Percentiles rank a stretch among this genome's conserved stretches.
Conservation (phyloP, 129 eudicot genomes). For the Pittosporum tobira region DNA sequence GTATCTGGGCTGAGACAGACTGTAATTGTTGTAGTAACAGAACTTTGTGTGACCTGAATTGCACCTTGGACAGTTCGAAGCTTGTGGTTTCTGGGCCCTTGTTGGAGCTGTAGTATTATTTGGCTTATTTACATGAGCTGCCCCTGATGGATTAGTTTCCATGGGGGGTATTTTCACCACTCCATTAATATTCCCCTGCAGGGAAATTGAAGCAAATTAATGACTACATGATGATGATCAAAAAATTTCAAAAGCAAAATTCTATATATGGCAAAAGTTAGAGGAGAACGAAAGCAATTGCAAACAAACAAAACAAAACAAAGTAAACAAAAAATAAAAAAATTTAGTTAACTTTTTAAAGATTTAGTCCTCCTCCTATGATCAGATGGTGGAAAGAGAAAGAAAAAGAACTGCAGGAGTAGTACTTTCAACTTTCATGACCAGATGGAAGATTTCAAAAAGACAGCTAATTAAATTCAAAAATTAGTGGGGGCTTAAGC, state of each 20-base stretch:
- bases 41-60: conserved; percentile 67
- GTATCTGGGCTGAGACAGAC: conserved; percentile 77
- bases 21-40: conserved; percentile 76
- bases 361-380: conserved; percentile 14
- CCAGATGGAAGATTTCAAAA: conserved; percentile 26
- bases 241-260: background rate
- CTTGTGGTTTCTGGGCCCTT: conserved; percentile 63
- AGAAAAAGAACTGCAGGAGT: conserved; percentile 26
- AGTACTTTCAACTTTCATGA: conserved; percentile 32
- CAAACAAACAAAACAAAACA: conserved; percentile 8
- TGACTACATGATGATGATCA: conserved; percentile 29
- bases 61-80: conserved; percentile 72
- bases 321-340: conserved; percentile 19
- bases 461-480: conserved; percentile 20
- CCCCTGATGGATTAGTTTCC: conserved; percentile 14
- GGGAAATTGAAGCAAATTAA: conserved; percentile 16
- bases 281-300: conserved; percentile 3
- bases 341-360: conserved; percentile 23
- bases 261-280: background rate
- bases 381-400: conserved; percentile 29
- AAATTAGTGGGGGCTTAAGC: conserved; percentile 32
- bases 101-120: conserved; percentile 16
- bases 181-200: conserved; percentile 41
- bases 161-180: conserved; percentile 46
- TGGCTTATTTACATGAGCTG: background rate